Base-by-base conservation (phyloP, 768 basidiomycete species). In the Xerocomus spinulosus region DNA sequence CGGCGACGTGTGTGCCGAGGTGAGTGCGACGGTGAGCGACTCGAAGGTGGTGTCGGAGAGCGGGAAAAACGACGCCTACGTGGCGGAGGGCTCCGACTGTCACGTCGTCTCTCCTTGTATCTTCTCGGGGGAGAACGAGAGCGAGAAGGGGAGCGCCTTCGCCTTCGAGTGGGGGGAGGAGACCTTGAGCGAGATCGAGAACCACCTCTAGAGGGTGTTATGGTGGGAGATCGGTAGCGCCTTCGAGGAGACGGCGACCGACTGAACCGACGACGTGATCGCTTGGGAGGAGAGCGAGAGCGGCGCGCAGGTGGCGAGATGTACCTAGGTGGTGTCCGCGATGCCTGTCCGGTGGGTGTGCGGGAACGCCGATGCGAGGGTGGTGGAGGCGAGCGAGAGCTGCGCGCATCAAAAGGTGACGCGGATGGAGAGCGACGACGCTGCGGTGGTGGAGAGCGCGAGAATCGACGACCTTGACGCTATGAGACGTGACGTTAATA, bases 11-110 rank as follows among this genome's bases (percentile, higher is more conserved):
- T 60, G 49, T 73, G 74, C 10, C 70, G 76, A 29, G 66, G 51
- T 9, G 55, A 63, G 13, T 54, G 55, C 0, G 68, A 56, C 24
- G 51, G 61, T 7, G 70, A 70, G 32, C 73, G 70, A 37, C 71
- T 71, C 7, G 79, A 80, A 2, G 79, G 73, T 6, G 68, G 68
- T 1, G 82, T 77, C 14, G 69, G 73, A 9, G 81, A 63, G 61
- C 77, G 62, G 59, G 80, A 64, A 55, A 67, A 73, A 10, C 67
- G 70, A n/a, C 74, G 71, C 14, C 71, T 72, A 28, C 64, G 61
- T 3, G 61, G 57, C 44, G 68, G 58, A 60, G 71, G 38, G 60
- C 63, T 52, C 49, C 68, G 62, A 24, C 63, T 66, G n/a, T 55
- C 59, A 28, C 63, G 64, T n/a, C 51, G 56, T 42, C 49, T 54